Base-by-base conservation (phyloP, 2,329 filamentous ascomycete species). In the Hysterium pulicare region DNA sequence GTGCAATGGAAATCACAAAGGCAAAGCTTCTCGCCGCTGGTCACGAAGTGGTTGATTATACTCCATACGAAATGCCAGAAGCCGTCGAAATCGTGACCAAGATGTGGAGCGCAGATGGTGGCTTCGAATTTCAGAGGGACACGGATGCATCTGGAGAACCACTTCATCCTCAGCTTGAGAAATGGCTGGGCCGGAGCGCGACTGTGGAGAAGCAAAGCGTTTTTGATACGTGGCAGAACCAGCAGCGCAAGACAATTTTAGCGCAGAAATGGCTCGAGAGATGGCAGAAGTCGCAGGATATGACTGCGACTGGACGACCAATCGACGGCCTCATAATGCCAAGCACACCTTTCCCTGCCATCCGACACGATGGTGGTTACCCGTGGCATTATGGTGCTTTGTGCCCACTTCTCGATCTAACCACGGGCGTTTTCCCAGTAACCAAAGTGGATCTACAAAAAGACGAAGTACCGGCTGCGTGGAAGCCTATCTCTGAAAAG, bases 181-280 rank as follows among this genome's bases (percentile, higher is more conserved):
- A 15, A 21, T 51, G 46, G 39, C 44, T 54, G 8, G 49, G 56
- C 19, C 41, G 48, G 22, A 46, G 42, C 13, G 41, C 43, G 8
- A 44, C 40, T 2, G 23, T 47, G 7, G 46, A 48, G 36, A 42
- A 54, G 3, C 40, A 44, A 36, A 50, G 44, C 5, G 49, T 55
- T 5, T 55, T 54, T 23, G 49, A 55, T 42, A 53, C 50, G 15
- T 57, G 50, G 49, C 36, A 53, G 37, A 56, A 56, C 39, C 55
- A 58, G 34, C 51, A 57, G 5, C 31, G 31, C 17, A 45, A 49
- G 16, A 17, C 50, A 6, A 6, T 51, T 16, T 41, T 55, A 17
- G 46, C 49, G 10, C 49, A 49, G 8, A 46, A 36, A 13, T 55
- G 51, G 40, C 42, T 57, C 2, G 49, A 54, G 26, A 34, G 50